Evolutionary conservation across 2,329 filamentous ascomycete species (phyloP).

Genomic region (Tolypocladium tundrense): DNA sequence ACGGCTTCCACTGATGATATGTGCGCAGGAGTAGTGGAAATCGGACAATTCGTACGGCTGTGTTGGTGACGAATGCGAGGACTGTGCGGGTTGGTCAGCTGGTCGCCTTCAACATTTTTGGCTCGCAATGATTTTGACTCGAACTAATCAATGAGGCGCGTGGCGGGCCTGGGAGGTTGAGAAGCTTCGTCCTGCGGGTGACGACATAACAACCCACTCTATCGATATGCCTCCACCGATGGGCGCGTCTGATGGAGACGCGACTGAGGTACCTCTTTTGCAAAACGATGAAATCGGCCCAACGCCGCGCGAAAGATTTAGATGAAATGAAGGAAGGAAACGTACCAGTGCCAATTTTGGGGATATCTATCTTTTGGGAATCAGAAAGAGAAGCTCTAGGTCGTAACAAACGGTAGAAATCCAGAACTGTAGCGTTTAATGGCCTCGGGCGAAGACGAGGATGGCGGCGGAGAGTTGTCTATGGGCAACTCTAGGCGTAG

Average conservation of each 20-base stretch:
- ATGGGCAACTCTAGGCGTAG: slow-evolving; percentile 11
- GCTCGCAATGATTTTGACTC: not conserved
- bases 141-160: not conserved
- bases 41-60: not conserved
- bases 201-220: no score
- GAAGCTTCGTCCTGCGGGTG: not conserved
- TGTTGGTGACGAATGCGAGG: not conserved
- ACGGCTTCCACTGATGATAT: not conserved
- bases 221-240: not conserved
- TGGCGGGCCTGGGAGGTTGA: not conserved
- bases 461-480: not conserved
- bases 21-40: not conserved
- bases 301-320: not conserved
- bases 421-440: not conserved
- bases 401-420: slow-evolving; percentile 10
- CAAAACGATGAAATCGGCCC: not conserved
- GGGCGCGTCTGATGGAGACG: not conserved
- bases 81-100: not conserved
- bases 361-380: slow-evolving; percentile 15
- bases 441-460: not conserved
- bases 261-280: not conserved
- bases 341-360: slow-evolving; percentile 12
- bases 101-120: not conserved
- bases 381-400: slow-evolving; percentile 14
- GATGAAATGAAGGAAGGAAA: not conserved